A percentile compares a stretch with the other conserved stretches of the same genome.
Conservation (phyloP, 441 rosid genomes). For the Lagerstroemia fauriei region DNA sequence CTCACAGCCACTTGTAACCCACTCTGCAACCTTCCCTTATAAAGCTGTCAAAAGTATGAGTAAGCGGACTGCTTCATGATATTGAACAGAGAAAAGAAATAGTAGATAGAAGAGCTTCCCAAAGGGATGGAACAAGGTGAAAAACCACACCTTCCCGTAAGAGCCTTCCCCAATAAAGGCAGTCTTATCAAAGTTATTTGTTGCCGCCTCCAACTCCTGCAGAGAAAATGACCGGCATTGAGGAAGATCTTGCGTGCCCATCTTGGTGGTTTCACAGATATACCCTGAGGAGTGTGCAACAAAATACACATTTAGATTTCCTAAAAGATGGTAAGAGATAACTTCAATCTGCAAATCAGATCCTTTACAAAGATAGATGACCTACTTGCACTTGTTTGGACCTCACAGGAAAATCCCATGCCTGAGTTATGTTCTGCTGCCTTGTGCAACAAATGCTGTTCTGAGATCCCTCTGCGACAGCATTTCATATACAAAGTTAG, state of each 20-base stretch:
- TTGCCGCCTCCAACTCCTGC: conserved; percentile 50
- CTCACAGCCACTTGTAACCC: conserved; percentile 54
- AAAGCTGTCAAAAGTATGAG: conserved; percentile 39
- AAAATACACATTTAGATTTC: neutral
- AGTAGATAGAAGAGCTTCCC: too few species aligned
- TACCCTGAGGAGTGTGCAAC: conserved; percentile 35
- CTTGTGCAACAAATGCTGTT: conserved; percentile 55
- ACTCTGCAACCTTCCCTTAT: conserved; percentile 47
- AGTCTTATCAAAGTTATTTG: conserved; percentile 46
- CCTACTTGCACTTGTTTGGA: conserved; percentile 63
- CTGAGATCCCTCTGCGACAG: conserved; percentile 44
- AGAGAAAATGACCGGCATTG: conserved; percentile 47
- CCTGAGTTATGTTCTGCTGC: conserved; percentile 47
- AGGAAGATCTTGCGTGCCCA: conserved; percentile 40
- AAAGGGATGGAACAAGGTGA: neutral
- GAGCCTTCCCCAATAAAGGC: conserved; percentile 49
- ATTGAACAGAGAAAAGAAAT: neutral
- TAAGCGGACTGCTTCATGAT: neutral
- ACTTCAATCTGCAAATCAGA: neutral
- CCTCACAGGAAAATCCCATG: conserved; percentile 49
- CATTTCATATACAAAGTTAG: conserved; percentile 43
- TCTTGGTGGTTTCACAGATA: conserved; percentile 40
- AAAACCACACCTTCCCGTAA: conserved; percentile 47
- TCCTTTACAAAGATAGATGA: conserved; percentile 3
- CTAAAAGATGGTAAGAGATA: neutral